These are phyloP conservation scores for Apiospora koreana DNA, from an alignment of 2,329 filamentous ascomycete species.

Conservation along the genomic window DNA sequence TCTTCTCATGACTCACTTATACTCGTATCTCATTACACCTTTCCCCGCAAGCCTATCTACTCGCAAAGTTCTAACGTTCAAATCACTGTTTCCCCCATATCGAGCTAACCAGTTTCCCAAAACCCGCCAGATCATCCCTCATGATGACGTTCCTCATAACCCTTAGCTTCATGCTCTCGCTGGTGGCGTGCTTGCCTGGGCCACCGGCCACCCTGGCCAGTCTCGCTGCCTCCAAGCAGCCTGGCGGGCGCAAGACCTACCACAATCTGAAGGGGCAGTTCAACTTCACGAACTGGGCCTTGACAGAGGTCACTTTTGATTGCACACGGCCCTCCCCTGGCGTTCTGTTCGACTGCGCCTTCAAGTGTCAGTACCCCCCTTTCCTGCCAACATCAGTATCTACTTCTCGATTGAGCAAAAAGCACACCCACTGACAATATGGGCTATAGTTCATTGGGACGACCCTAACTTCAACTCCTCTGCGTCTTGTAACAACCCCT, in stretches of 20 bases:
- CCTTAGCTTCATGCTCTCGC: constrained; percentile 7
- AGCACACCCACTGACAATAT: not conserved
- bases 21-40: not conserved
- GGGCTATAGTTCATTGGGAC: constrained; percentile 12
- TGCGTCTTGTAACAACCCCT: constrained; percentile 19
- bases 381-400: no score
- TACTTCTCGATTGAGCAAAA: no score
- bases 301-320: constrained; percentile 11
- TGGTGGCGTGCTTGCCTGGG: constrained; percentile 11
- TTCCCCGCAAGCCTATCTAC: not conserved
- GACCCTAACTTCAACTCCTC: constrained; percentile 17
- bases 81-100: not conserved
- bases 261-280: constrained; percentile 13
- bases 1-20: not conserved
- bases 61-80: not conserved
- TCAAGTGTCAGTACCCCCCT: constrained; percentile 12
- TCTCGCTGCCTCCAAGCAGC: not conserved
- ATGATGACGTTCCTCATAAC: constrained; percentile 1
- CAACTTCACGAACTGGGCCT: constrained; percentile 9
- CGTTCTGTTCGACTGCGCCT: constrained; percentile 11
- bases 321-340: constrained; percentile 10
- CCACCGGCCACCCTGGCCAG: not conserved
- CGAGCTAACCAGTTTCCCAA: not conserved
- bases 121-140: not conserved
- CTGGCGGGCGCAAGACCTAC: not conserved